phyloP scores from a whole-genome alignment of 192 early-diverging fungal genomes.

The Coemansia furcata region DNA sequence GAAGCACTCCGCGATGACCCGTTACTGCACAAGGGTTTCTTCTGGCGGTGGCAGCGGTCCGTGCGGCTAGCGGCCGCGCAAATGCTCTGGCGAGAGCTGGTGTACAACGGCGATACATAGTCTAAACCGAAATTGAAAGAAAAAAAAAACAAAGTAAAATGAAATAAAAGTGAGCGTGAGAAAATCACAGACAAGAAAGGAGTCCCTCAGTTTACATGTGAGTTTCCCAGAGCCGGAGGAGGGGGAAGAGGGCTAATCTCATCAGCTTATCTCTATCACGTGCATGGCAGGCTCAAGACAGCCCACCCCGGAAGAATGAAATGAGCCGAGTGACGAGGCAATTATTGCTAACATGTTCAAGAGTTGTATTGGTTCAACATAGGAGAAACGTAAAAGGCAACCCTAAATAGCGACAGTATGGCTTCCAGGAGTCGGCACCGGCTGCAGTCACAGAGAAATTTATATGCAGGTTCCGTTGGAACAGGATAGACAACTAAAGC shows the following conservation, averaged over 20 bases:
- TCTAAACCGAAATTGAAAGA: not conserved
- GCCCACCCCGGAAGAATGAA: not conserved
- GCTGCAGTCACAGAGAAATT: too few species aligned
- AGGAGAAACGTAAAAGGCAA: not conserved
- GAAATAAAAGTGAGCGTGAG: not conserved
- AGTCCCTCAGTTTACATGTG: not conserved
- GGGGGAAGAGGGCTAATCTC: not conserved
- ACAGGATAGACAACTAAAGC: too few species aligned
- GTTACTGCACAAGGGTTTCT: not conserved
- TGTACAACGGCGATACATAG: not conserved
- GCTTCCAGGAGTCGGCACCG: too few species aligned
- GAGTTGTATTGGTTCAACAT: too few species aligned
- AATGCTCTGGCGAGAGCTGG: constrained; percentile 1
- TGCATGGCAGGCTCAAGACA: not conserved
- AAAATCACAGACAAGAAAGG: not conserved
- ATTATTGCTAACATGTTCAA: too few species aligned
- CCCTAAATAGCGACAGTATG: not conserved
- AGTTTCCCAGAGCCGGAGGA: not conserved
- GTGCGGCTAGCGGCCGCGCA: not conserved
- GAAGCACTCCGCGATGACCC: not conserved
- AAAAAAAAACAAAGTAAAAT: not conserved
- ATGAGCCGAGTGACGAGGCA: too few species aligned
- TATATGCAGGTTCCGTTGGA: too few species aligned
- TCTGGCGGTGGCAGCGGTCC: not conserved
- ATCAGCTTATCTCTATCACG: constrained; percentile 5